These are phyloP conservation scores for Salix viminalis DNA, from an alignment of 345 rosid genomes.

Conservation along the genomic window DNA sequence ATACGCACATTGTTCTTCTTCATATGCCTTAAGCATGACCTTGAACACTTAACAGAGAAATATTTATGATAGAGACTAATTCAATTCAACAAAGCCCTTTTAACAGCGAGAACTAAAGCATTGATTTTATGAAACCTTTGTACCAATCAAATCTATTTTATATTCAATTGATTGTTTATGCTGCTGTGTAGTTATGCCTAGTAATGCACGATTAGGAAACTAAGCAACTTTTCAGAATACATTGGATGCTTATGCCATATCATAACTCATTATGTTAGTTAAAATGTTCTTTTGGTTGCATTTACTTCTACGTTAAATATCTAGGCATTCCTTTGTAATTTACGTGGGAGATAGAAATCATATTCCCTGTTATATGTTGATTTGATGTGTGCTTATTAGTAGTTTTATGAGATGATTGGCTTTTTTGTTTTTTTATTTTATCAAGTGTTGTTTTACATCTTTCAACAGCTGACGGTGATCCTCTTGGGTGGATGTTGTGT, in stretches of 20 bases:
- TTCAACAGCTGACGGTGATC: slow-evolving; percentile 74
- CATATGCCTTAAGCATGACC: too few relatives aligned
- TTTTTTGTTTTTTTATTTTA: slow-evolving; percentile 1
- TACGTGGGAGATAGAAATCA: neutral
- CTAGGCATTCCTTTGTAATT: neutral
- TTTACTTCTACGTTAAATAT: neutral
- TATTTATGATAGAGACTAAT: neutral
- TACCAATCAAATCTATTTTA: neutral
- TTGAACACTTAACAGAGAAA: too few relatives aligned
- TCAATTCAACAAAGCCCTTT: neutral
- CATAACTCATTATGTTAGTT: neutral
- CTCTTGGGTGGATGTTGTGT: slow-evolving; percentile 86
- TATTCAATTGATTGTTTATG: neutral
- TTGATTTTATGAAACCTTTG: neutral
- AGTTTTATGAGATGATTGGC: too few relatives aligned
- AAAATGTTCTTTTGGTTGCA: neutral
- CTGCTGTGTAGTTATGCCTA: neutral
- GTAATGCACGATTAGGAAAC: neutral
- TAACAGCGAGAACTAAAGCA: neutral
- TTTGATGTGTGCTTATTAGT: neutral
- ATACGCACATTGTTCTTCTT: neutral
- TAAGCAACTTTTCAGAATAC: neutral
- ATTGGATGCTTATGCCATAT: neutral
- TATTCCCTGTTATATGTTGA: neutral
- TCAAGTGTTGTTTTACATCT: neutral